phyloP scores from a whole-genome alignment of 148 eudicot species.

The Beta vulgaris region DNA sequence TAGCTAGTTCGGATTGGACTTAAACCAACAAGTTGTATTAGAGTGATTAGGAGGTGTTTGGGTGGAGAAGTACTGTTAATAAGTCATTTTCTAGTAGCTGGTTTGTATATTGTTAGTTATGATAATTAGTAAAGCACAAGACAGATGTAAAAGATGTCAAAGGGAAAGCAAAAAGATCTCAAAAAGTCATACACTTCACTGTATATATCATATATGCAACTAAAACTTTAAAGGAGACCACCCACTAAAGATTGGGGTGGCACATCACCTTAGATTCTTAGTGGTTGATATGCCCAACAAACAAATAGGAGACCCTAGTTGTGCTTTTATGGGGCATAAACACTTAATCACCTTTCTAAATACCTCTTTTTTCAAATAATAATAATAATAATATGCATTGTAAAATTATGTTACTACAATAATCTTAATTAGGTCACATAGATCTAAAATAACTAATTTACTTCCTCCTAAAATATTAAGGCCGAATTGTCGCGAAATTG shows the following conservation, averaged over 20 bases:
- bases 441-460: too few relatives aligned
- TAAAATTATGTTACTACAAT: too few relatives aligned
- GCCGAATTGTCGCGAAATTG: too few relatives aligned
- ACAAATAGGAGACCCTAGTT: constrained; percentile 1
- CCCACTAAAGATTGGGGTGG: constrained; percentile 22
- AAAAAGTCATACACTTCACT: constrained; percentile 26
- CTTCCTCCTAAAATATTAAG: too few relatives aligned
- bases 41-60: neutral
- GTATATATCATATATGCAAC: constrained; percentile 5
- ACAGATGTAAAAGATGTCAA: constrained; percentile 14
- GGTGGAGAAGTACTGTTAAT: constrained; percentile 26
- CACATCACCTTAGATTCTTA: constrained; percentile 28
- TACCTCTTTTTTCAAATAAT: neutral
- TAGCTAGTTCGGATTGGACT: constrained; percentile 9
- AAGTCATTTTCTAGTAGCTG: constrained; percentile 33
- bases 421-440: too few relatives aligned
- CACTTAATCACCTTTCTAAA: neutral
- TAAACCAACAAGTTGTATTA: constrained; percentile 17
- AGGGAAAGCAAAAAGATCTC: neutral
- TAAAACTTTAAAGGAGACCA: constrained; percentile 22
- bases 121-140: constrained; percentile 22
- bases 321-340: constrained; percentile 19
- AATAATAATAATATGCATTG: too few relatives aligned
- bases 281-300: constrained; percentile 17
- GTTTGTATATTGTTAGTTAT: constrained; percentile 23